Evolutionary conservation across 176 grass and related monocot genomes (phyloP), one percentile per base, ranked within the genome.

Genomic region (Oryza glumipatula): DNA sequence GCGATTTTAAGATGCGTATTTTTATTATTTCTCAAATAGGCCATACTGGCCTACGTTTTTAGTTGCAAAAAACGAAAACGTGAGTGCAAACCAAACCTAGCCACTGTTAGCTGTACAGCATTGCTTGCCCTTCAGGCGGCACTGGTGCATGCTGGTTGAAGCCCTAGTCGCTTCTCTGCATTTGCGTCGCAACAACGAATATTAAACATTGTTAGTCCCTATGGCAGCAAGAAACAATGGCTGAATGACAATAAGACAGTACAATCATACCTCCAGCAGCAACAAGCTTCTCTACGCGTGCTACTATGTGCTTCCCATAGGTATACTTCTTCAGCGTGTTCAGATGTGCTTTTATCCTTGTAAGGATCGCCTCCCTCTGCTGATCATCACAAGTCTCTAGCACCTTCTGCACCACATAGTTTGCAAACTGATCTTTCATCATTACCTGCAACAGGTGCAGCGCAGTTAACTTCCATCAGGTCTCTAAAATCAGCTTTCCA

Each of bases 341-440:
- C 77, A 97, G 88, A 78, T 97, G 94, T 10, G 90, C 91, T 70
- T 94, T 97, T 48, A 97, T 92, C 73, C 89, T 88, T 6, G 92
- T 88, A 63, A 97, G 82, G 84, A 97, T 97, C 85, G 94, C 83
- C 87, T 97, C 92, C 48, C 92, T 87, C 83, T 97, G 94, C 79
- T 90, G 87, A 82, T 94, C 94, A 81, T 93, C 92, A 78, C 94
- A 94, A 16, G 94, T 97, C 85, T 97, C 94, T 68, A 97, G 66
- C 83, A 94, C 94, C 76, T 97, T 97, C 87, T 97, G 94, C 30
- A 97, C 94, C 88, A 94, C 94, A 78, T 97, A 97, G 83, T 94
- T 97, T 13, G 91, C 94, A 76, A 86, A 97, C 89, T 97, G 94
- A 39, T 97, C 94, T 87, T 97, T 97, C 94, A 92, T 97, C 94